These are phyloP conservation scores for Tuber umbilicatum DNA, from an alignment of 495 filamentous ascomycete species.

Conservation along the genomic window DNA sequence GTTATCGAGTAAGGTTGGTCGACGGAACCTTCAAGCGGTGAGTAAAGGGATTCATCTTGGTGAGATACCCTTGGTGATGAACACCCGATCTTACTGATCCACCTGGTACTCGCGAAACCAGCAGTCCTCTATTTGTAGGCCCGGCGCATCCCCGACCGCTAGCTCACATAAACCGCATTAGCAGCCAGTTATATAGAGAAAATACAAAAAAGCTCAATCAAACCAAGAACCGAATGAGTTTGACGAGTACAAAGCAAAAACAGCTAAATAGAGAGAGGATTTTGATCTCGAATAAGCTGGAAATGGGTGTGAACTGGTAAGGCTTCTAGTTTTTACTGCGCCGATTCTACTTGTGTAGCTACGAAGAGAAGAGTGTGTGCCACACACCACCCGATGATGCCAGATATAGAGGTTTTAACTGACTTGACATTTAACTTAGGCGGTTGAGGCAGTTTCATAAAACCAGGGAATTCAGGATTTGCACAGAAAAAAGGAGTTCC, in stretches of 20 bases:
- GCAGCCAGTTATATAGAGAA: background rate
- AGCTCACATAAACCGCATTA: background rate
- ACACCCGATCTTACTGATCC: background rate
- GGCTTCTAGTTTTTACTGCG: no score
- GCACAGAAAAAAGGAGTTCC: background rate
- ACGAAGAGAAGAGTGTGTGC: background rate
- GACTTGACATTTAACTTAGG: background rate
- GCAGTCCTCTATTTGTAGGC: no score
- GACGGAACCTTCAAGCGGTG: no score
- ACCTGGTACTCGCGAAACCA: background rate
- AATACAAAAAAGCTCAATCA: background rate
- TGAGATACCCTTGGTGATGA: background rate
- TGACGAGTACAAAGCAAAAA: background rate
- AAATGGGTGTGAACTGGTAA: background rate
- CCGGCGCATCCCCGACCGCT: background rate
- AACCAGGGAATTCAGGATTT: background rate
- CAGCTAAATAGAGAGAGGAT: background rate
- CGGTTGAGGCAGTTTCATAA: background rate
- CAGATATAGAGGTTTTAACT: background rate
- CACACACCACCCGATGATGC: background rate
- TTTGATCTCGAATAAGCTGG: background rate
- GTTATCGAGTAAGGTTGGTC: no score
- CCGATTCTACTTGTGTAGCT: background rate
- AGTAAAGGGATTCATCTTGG: background rate
- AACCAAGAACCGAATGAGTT: background rate